Conservation (phyloP, 2,329 filamentous ascomycete genomes). For the Penicillium decumbens region DNA sequence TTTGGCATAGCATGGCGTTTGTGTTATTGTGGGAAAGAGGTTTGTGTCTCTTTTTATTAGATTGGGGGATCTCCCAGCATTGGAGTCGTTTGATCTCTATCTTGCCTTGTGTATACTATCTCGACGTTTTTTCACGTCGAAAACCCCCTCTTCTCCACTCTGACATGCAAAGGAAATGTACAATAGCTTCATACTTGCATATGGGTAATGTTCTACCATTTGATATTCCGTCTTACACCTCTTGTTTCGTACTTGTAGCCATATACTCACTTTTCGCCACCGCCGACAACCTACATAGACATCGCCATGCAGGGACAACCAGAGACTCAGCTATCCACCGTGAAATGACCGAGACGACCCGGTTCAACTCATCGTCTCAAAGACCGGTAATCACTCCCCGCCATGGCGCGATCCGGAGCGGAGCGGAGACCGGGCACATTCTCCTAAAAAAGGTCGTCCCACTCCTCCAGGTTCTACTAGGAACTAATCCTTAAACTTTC, state of each 20-base stretch:
- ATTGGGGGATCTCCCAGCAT: conserved; percentile 5
- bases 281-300: conserved; percentile 3
- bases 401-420: conserved; percentile 27
- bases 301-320: conserved; percentile 2
- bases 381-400: conserved; percentile 9
- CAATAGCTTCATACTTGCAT: conserved; percentile 25
- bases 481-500: background rate
- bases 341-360: background rate
- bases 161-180: conserved; percentile 21
- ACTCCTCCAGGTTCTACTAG: background rate
- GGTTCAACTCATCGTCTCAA: conserved; percentile 1
- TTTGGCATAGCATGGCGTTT: conserved; percentile 44
- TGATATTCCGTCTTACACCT: background rate
- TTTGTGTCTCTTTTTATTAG: conserved; percentile 14
- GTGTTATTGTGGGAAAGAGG: conserved; percentile 27
- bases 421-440: conserved; percentile 16
- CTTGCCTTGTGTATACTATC: conserved; percentile 22
- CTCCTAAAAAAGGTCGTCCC: background rate
- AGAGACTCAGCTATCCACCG: background rate
- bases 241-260: background rate
- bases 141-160: conserved; percentile 23
- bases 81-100: background rate
- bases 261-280: conserved; percentile 16
- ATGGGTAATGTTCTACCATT: conserved; percentile 12
- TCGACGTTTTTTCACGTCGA: conserved; percentile 5